These are phyloP conservation scores for Aphanomyces invadans DNA, from an alignment of 352 stramenopile genomes.

Conservation along the genomic window DNA sequence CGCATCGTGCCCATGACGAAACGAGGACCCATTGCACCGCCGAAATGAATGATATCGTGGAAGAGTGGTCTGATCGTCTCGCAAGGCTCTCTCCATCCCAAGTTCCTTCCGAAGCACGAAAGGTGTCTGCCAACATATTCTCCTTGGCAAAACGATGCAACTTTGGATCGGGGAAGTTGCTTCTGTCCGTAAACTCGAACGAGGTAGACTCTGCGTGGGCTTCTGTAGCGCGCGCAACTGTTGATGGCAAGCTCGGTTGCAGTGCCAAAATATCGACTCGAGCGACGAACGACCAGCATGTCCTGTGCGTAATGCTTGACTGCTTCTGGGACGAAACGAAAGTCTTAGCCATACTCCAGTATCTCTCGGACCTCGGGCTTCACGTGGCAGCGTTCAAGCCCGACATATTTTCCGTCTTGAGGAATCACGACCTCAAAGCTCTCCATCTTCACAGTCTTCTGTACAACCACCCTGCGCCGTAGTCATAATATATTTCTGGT, in stretches of 20 bases:
- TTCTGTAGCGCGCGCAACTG: constrained; percentile 1
- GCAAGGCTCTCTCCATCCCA: background rate
- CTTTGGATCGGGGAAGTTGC: constrained; percentile 23
- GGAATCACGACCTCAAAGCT: background rate
- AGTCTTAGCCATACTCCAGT: constrained; percentile 1
- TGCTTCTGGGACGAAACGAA: constrained; percentile 18
- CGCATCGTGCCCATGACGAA: background rate
- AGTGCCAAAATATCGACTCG: constrained; percentile 14
- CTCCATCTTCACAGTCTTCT: constrained; percentile 15
- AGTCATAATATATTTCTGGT: background rate
- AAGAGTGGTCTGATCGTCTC: background rate
- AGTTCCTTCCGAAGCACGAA: background rate
- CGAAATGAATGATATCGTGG: background rate
- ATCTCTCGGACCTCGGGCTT: constrained; percentile 7
- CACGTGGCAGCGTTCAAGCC: constrained; percentile 23
- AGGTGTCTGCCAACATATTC: constrained; percentile 21
- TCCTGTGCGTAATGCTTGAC: constrained; percentile 2
- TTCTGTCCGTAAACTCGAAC: background rate
- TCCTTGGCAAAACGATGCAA: constrained; percentile 24
- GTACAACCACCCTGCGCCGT: constrained; percentile 14
- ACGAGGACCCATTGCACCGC: background rate
- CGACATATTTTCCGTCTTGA: constrained; percentile 17
- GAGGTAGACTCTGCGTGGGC: constrained; percentile 9
- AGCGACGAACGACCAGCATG: background rate
- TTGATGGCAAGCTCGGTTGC: constrained; percentile 17